These are phyloP conservation scores for Colletotrichum costaricense DNA, from an alignment of 2,329 filamentous ascomycete genomes.

Conservation along the genomic window DNA sequence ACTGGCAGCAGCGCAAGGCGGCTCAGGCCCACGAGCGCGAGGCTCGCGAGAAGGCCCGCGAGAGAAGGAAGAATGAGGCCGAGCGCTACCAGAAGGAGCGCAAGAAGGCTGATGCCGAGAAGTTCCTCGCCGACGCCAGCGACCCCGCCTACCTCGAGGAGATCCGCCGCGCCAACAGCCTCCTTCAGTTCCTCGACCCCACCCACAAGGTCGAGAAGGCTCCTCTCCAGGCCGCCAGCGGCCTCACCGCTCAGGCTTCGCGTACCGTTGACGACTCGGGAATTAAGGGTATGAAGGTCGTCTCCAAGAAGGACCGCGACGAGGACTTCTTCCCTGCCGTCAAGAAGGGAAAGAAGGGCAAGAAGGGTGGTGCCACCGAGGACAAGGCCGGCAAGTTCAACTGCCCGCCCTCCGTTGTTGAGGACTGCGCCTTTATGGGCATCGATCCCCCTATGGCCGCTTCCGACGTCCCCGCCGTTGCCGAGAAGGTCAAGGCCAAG, in stretches of 20 bases:
- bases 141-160: slow-evolving; percentile 92
- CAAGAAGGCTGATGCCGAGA: slow-evolving; percentile 80
- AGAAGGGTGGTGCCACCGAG: slow-evolving; percentile 71
- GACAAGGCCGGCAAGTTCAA: slow-evolving; percentile 70
- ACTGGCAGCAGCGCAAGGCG: slow-evolving; percentile 86
- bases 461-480: slow-evolving; percentile 79
- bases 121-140: slow-evolving; percentile 82
- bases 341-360: slow-evolving; percentile 91
- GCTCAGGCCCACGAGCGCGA: slow-evolving; percentile 86
- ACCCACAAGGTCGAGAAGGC: slow-evolving; percentile 73
- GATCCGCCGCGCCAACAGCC: slow-evolving; percentile 86
- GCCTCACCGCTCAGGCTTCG: slow-evolving; percentile 81
- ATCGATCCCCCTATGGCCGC: slow-evolving; percentile 90
- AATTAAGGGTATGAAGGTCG: slow-evolving; percentile 85
- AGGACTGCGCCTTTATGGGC: slow-evolving; percentile 86
- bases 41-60: slow-evolving; percentile 78
- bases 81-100: slow-evolving; percentile 77
- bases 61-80: slow-evolving; percentile 85
- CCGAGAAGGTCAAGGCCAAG: slow-evolving; percentile 94
- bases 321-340: slow-evolving; percentile 86
- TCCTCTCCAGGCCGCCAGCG: slow-evolving; percentile 72
- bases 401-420: slow-evolving; percentile 90
- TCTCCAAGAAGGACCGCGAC: slow-evolving; percentile 88
- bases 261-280: slow-evolving; percentile 87
- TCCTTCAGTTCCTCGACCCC: slow-evolving; percentile 93